Evolutionary conservation across 345 rosid genomes (phyloP).

Genomic region (Boechera stricta): DNA sequence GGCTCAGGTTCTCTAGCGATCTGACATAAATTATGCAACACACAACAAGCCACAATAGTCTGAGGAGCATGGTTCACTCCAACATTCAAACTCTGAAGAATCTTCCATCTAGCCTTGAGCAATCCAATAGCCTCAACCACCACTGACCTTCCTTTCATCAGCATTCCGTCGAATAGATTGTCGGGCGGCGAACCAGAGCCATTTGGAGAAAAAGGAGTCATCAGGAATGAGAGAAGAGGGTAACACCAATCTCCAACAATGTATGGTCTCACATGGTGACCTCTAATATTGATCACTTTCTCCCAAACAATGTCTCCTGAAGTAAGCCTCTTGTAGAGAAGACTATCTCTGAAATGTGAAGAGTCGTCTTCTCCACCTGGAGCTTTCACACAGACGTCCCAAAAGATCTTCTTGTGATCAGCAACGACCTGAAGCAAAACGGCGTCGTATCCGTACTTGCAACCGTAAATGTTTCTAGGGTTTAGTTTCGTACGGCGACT

Average conservation of each 20-base stretch:
- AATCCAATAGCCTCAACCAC: slow-evolving; percentile 95
- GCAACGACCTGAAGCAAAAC: slow-evolving; percentile 90
- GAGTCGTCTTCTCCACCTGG: slow-evolving; percentile 87
- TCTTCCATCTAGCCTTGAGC: slow-evolving; percentile 93
- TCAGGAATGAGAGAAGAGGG: slow-evolving; percentile 77
- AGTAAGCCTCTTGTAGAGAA: slow-evolving; percentile 77
- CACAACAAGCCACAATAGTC: slow-evolving; percentile 98
- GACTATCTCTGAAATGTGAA: slow-evolving; percentile 84
- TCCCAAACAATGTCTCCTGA: slow-evolving; percentile 97
- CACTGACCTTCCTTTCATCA: slow-evolving; percentile 94
- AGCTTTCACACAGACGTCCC: slow-evolving; percentile 97
- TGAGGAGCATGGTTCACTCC: slow-evolving; percentile 94
- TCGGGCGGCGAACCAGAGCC: slow-evolving; percentile 87
- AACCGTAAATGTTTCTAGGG: slow-evolving; percentile 54
- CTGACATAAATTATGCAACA: slow-evolving; percentile 95
- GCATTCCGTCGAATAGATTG: slow-evolving; percentile 94
- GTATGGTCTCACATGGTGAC: slow-evolving; percentile 87
- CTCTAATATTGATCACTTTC: slow-evolving; percentile 72
- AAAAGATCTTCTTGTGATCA: slow-evolving; percentile 89
- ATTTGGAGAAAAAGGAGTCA: slow-evolving; percentile 88
- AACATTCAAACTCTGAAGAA: slow-evolving; percentile 91
- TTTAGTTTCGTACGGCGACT: slow-evolving; percentile 50
- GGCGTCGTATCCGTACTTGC: slow-evolving; percentile 74
- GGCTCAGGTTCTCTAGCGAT: slow-evolving; percentile 98
- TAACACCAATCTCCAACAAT: slow-evolving; percentile 98